Evolutionary conservation across 352 stramenopile species (phyloP).

Genomic region (Pythium phragmiticola): DNA sequence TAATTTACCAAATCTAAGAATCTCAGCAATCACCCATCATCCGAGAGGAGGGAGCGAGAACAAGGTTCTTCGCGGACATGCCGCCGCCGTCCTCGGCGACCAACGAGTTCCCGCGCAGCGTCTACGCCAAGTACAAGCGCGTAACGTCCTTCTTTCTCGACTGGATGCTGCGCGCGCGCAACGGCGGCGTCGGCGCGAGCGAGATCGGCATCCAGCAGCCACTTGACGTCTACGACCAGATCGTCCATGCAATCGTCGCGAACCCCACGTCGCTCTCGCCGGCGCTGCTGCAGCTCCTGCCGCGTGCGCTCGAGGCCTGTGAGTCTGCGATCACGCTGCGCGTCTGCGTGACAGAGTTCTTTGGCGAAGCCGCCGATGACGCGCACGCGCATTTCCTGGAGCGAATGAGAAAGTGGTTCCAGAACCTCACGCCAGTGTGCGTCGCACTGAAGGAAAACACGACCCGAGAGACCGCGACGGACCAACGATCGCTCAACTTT

Average conservation of each 20-base stretch:
- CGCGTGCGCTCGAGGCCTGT: neutral
- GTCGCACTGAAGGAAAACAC: neutral
- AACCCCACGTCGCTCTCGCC: neutral
- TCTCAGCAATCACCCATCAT: too few species aligned
- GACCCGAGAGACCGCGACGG: neutral
- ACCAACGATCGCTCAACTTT: conserved; percentile 2
- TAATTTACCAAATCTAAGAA: too few species aligned
- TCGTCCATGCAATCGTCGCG: neutral
- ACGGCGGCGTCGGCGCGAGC: neutral
- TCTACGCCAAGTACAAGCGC: neutral
- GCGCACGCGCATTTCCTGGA: too few species aligned
- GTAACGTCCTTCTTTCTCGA: neutral
- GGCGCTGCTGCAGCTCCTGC: neutral
- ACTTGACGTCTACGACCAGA: neutral
- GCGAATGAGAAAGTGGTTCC: too few species aligned
- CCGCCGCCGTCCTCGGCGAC: too few species aligned
- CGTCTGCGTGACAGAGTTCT: too few species aligned
- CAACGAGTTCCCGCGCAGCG: conserved; percentile 1
- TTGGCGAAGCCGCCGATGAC: too few species aligned
- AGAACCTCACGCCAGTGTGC: too few species aligned
- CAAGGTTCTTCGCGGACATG: too few species aligned
- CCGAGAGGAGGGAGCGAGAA: too few species aligned
- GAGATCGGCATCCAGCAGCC: neutral
- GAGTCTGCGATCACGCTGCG: neutral
- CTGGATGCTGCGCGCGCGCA: neutral